These are phyloP conservation scores for Metarhizium album DNA, from an alignment of 2,329 filamentous ascomycete genomes.

Conservation along the genomic window DNA sequence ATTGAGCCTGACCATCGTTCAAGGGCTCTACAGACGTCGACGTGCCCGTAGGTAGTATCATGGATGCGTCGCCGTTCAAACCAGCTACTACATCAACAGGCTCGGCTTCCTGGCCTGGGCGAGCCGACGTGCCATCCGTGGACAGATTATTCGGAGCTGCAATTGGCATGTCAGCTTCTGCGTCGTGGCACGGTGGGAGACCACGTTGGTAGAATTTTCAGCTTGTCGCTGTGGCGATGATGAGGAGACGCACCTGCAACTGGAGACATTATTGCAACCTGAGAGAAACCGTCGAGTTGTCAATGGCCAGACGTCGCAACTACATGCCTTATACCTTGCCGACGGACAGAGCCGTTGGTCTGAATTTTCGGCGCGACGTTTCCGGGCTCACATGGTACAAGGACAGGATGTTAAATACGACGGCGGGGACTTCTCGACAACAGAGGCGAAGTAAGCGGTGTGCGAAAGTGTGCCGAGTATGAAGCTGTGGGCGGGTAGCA, in stretches of 20 bases:
- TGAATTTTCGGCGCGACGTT: neutral
- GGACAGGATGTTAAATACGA: neutral
- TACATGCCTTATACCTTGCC: neutral
- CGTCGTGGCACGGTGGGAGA: neutral
- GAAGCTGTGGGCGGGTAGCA: neutral
- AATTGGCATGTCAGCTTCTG: neutral
- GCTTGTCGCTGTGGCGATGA: neutral
- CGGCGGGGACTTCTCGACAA: neutral
- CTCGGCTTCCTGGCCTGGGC: neutral
- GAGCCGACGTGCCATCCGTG: neutral
- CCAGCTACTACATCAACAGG: neutral
- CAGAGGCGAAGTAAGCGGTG: neutral
- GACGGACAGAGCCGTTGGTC: neutral
- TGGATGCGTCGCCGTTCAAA: neutral
- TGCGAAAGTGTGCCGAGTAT: neutral
- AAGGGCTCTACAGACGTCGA: neutral
- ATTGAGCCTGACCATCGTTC: neutral
- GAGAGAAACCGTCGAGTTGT: neutral
- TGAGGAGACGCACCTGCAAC: neutral
- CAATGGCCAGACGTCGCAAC: neutral
- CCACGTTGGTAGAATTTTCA: neutral
- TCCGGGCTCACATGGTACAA: neutral
- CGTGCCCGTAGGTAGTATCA: neutral
- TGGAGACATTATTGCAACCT: neutral
- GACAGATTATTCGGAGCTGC: neutral